phyloP scores from a whole-genome alignment of 495 filamentous ascomycete genomes.

The Penicillium lividum region DNA sequence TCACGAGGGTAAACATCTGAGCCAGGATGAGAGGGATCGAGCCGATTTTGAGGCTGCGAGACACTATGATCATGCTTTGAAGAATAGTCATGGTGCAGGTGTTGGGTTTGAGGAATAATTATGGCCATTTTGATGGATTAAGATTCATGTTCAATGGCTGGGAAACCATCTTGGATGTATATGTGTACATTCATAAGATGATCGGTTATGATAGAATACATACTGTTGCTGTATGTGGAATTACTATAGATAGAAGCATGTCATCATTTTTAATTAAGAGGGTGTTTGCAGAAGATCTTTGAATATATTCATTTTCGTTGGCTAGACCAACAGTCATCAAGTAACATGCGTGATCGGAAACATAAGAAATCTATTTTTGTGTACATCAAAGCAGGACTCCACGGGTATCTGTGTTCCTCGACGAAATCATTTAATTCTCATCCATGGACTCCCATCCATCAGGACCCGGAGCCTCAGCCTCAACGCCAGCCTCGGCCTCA shows the following conservation, averaged over 20 bases:
- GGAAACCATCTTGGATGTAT: too few species aligned
- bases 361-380: conserved; percentile 30
- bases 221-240: too few species aligned
- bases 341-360: conserved; percentile 2
- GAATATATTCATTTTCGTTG: not conserved
- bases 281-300: too few species aligned
- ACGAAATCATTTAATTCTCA: conserved; percentile 57
- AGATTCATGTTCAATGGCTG: not conserved
- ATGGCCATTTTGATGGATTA: not conserved
- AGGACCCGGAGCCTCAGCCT: conserved; percentile 35
- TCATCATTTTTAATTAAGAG: too few species aligned
- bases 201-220: too few species aligned
- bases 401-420: conserved; percentile 28
- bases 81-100: conserved; percentile 9
- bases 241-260: too few species aligned
- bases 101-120: conserved; percentile 8
- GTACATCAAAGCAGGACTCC: conserved; percentile 24
- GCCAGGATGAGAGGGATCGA: conserved; percentile 8
- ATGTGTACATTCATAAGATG: too few species aligned
- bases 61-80: conserved; percentile 10
- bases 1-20: conserved; percentile 2
- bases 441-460: conserved; percentile 91
- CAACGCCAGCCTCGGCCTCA: conserved; percentile 57
- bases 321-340: not conserved
- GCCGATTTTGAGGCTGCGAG: conserved; percentile 4